Percentiles rank a stretch among this genome's conserved stretches.
These are phyloP conservation scores for Beauveria caledonica DNA, from an alignment of 2,329 filamentous ascomycete species.

Conservation along the genomic window DNA sequence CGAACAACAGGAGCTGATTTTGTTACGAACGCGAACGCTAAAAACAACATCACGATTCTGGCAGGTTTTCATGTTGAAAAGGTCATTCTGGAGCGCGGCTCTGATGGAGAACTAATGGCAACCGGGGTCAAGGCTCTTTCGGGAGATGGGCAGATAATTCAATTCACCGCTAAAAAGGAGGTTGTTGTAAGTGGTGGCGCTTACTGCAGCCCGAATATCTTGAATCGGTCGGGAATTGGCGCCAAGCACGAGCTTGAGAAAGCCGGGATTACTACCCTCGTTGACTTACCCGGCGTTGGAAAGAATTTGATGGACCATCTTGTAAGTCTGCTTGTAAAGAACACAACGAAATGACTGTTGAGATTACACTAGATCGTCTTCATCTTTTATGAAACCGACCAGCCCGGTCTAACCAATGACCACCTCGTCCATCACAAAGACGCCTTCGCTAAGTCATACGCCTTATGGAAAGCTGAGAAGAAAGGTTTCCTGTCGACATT, in stretches of 20 bases:
- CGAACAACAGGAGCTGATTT: conserved; percentile 48
- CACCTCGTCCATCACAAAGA: conserved; percentile 44
- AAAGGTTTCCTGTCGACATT: conserved; percentile 51
- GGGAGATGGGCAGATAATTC: conserved; percentile 32
- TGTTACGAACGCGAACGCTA: conserved; percentile 29
- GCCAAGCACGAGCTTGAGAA: conserved; percentile 33
- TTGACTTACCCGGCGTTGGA: conserved; percentile 40
- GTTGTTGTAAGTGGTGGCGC: conserved; percentile 37
- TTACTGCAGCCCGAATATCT: conserved; percentile 43
- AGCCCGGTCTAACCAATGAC: conserved; percentile 46
- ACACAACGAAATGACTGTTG: not conserved
- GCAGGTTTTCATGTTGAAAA: conserved; percentile 43
- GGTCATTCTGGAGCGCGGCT: conserved; percentile 34
- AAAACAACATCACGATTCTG: conserved; percentile 38
- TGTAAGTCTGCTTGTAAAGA: conserved; percentile 14
- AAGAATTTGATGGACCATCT: conserved; percentile 44
- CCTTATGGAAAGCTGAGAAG: conserved; percentile 50
- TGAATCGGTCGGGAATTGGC: conserved; percentile 45
- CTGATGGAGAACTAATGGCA: conserved; percentile 30
- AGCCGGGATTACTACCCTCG: conserved; percentile 31
- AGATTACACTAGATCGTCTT: conserved; percentile 37
- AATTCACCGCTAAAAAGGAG: conserved; percentile 29
- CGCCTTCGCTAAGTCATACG: conserved; percentile 40
- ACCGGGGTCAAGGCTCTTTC: conserved; percentile 34
- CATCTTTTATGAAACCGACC: conserved; percentile 51